These are phyloP conservation scores for Purshia tridentata DNA, from an alignment of 306 rosid genomes.

Conservation along the genomic window DNA sequence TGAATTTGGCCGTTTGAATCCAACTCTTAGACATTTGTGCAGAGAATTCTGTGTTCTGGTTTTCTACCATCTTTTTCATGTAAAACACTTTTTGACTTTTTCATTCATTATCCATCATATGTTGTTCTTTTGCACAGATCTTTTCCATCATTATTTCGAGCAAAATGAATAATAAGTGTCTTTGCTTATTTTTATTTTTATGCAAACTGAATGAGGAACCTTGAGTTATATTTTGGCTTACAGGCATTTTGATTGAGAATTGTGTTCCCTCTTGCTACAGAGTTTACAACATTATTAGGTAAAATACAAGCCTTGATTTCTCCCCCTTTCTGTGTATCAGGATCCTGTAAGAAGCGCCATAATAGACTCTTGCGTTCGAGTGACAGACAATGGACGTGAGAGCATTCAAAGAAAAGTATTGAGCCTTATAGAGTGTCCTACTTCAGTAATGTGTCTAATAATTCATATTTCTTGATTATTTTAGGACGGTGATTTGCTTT, in stretches of 20 bases:
- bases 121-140: not conserved
- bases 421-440: not conserved
- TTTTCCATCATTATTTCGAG: not conserved
- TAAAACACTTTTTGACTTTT: not conserved
- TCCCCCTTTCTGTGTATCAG: conserved; percentile 14
- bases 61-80: not conserved
- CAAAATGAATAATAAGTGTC: not conserved
- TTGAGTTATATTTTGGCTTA: conserved; percentile 1
- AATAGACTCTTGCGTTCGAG: conserved; percentile 38
- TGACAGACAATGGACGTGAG: conserved; percentile 39
- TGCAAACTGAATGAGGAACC: conserved; percentile 9
- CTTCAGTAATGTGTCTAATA: conserved; percentile 4
- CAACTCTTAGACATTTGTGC: conserved; percentile 12
- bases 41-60: not conserved
- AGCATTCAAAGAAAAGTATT: conserved; percentile 39
- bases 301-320: not conserved
- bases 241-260: not conserved
- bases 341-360: conserved; percentile 31
- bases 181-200: not conserved
- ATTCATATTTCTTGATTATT: conserved; percentile 5
- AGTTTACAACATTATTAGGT: not conserved
- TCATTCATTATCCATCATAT: not conserved
- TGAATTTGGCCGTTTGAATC: conserved; percentile 8
- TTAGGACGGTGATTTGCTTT: not conserved
- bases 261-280: not conserved